Conservation (phyloP, 2,329 filamentous ascomycete genomes). For the Diplodia scrobiculata region DNA sequence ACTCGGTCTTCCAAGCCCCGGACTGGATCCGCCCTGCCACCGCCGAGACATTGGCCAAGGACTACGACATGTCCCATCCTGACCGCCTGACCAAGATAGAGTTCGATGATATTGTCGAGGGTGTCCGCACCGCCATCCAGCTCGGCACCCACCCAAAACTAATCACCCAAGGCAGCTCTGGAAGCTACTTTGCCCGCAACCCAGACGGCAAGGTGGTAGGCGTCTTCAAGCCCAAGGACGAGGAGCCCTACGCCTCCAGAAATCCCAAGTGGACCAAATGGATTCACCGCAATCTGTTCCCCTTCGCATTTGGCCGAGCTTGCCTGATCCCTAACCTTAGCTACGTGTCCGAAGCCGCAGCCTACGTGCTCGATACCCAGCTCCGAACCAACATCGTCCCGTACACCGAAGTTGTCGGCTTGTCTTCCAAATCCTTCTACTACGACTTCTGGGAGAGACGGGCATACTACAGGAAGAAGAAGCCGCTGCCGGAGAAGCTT, state of each 20-base stretch:
- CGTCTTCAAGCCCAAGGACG: conserved; percentile 98
- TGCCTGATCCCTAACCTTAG: conserved; percentile 96
- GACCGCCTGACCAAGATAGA: conserved; percentile 74
- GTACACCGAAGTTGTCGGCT: conserved; percentile 90
- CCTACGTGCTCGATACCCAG: conserved; percentile 90
- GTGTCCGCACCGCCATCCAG: conserved; percentile 85
- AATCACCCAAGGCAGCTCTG: conserved; percentile 95
- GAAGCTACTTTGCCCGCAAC: conserved; percentile 95
- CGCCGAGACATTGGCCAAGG: conserved; percentile 68
- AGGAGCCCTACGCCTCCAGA: conserved; percentile 93
- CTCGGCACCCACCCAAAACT: conserved; percentile 90
- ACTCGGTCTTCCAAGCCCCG: conserved; percentile 93
- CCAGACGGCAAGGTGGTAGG: conserved; percentile 90
- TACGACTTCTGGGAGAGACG: conserved; percentile 97
- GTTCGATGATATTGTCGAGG: conserved; percentile 87
- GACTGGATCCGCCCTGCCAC: conserved; percentile 82
- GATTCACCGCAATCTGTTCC: conserved; percentile 97
- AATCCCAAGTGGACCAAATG: conserved; percentile 99
- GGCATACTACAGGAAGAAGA: conserved; percentile 83
- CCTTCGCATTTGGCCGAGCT: conserved; percentile 92
- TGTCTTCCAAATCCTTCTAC: conserved; percentile 96
- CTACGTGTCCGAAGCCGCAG: conserved; percentile 96
- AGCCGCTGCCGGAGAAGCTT: conserved; percentile 81
- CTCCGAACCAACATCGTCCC: conserved; percentile 89
- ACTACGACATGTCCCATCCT: conserved; percentile 57